Conservation (phyloP, 495 filamentous ascomycete species). For the Niebla homalea region DNA sequence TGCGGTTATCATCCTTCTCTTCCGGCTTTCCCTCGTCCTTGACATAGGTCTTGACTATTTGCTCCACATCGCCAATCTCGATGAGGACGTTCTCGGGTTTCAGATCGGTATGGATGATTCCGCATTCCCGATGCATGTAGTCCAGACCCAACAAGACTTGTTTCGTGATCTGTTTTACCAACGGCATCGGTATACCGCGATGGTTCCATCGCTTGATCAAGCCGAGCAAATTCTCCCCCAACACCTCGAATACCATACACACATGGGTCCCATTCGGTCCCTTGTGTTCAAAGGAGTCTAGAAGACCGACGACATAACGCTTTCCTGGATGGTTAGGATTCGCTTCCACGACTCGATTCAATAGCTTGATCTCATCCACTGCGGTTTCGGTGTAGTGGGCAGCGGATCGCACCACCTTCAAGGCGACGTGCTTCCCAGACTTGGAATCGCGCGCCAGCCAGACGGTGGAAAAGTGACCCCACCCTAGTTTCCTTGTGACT, state of each 20-base stretch:
- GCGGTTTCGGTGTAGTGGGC: conserved; percentile 98
- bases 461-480: conserved; percentile 98
- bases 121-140: conserved; percentile 94
- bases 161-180: conserved; percentile 98
- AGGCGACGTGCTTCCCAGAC: conserved; percentile 84
- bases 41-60: conserved; percentile 90
- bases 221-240: conserved; percentile 90
- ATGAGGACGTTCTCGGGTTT: conserved; percentile 98
- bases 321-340: conserved; percentile 88
- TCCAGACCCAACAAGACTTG: conserved; percentile 91
- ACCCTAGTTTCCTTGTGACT: conserved; percentile 90
- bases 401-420: conserved; percentile 94
- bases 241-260: conserved; percentile 98
- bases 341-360: conserved; percentile 90
- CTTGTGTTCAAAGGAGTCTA: conserved; percentile 96
- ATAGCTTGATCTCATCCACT: conserved; percentile 95
- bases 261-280: conserved; percentile 93
- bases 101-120: conserved; percentile 96
- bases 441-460: conserved; percentile 92
- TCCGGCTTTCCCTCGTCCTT: conserved; percentile 59
- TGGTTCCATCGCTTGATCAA: conserved; percentile 99
- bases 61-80: conserved; percentile 96
- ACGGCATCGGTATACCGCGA: conserved; percentile 83
- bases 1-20: conserved; percentile 81
- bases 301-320: conserved; percentile 83